A percentile compares a stretch with the other conserved stretches of the same genome.
Evolutionary conservation across 1,284 basidiomycete genomes (phyloP).

Genomic region (Cerioporus squamosus): DNA sequence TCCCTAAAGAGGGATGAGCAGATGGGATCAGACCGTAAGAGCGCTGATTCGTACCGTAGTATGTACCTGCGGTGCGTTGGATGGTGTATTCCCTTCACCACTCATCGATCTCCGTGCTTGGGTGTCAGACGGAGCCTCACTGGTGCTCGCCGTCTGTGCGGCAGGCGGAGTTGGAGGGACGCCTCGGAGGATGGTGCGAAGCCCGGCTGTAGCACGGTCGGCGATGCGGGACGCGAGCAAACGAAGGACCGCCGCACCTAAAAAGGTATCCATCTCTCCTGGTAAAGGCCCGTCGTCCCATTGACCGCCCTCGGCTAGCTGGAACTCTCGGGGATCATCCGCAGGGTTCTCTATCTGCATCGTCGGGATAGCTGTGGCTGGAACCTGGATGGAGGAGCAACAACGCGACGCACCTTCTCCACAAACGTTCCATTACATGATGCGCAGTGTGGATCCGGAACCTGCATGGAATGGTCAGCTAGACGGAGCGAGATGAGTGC

Average conservation of each 20-base stretch:
- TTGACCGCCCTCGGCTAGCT: slow-evolving; percentile 35
- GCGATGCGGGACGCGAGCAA: not conserved
- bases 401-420: slow-evolving; percentile 58
- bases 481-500: not conserved
- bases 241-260: slow-evolving; percentile 41
- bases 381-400: not conserved
- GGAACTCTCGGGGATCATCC: slow-evolving; percentile 75
- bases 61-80: slow-evolving; percentile 1
- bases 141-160: slow-evolving; percentile 2
- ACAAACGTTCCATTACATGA: slow-evolving; percentile 76
- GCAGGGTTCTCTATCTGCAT: slow-evolving; percentile 69
- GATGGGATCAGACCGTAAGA: not conserved
- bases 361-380: not conserved
- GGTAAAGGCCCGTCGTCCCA: slow-evolving; percentile 37
- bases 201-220: slow-evolving; percentile 13
- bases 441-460: slow-evolving; percentile 76
- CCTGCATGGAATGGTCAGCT: slow-evolving; percentile 43
- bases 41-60: slow-evolving; percentile 1
- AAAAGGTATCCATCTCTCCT: slow-evolving; percentile 48
- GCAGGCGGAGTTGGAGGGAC: not conserved
- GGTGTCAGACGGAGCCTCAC: slow-evolving; percentile 5
- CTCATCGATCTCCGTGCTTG: slow-evolving; percentile 5
- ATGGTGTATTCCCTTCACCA: not conserved
- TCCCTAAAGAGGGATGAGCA: slow-evolving; percentile 8
- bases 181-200: slow-evolving; percentile 17